phyloP scores from a whole-genome alignment of 306 rosid species.

The Malus sylvestris region DNA sequence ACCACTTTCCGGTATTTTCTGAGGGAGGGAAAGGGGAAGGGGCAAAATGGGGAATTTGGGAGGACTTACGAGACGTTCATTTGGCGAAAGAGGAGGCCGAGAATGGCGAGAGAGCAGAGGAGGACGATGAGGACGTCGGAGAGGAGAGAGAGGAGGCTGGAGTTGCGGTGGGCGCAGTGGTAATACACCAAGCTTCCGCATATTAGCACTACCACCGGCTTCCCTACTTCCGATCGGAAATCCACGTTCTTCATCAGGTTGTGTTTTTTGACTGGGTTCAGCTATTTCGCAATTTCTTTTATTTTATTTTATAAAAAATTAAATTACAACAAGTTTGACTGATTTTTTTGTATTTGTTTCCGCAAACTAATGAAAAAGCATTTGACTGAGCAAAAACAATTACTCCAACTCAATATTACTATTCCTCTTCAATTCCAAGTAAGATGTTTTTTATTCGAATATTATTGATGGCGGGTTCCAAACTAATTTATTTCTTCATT shows the following conservation, averaged over 20 bases:
- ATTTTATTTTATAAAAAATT: no score
- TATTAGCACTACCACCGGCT: slow-evolving; percentile 38
- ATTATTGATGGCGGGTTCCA: fast-evolving
- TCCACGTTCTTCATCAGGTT: slow-evolving; percentile 4
- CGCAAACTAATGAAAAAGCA: no score
- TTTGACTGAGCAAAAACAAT: background rate
- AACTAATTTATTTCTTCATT: no score
- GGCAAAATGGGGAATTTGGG: background rate
- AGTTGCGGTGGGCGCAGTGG: slow-evolving; percentile 75
- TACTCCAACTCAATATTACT: no score
- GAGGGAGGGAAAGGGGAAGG: background rate
- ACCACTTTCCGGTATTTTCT: background rate
- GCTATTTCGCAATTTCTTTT: no score
- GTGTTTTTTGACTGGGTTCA: background rate
- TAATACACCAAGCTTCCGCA: slow-evolving; percentile 71
- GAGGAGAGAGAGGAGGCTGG: slow-evolving; percentile 60
- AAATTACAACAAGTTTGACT: no score
- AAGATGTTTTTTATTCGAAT: no score
- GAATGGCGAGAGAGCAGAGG: slow-evolving; percentile 92
- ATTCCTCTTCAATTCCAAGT: no score
- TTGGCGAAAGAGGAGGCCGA: slow-evolving; percentile 90
- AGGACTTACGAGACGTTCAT: slow-evolving; percentile 51
- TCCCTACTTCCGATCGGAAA: slow-evolving; percentile 34
- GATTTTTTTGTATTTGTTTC: no score
- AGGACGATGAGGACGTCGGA: slow-evolving; percentile 91